Conservation (phyloP, 495 filamentous ascomycete genomes). For the Aspergillus coremiiformis region DNA sequence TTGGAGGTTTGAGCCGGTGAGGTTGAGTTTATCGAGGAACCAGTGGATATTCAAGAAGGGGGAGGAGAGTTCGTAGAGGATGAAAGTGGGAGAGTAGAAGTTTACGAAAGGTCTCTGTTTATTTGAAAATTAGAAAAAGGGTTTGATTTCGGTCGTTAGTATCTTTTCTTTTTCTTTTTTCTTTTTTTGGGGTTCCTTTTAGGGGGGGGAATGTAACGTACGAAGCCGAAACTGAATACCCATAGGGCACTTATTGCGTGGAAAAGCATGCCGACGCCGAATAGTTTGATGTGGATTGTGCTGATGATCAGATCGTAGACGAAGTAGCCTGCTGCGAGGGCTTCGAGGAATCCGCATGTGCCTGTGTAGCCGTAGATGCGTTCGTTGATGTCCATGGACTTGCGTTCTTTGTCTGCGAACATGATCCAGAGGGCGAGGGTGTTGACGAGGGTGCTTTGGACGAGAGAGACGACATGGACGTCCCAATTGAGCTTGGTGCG, state of each 20-base stretch:
- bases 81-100: conserved; percentile 84
- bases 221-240: conserved; percentile 88
- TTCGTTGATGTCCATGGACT: conserved; percentile 60
- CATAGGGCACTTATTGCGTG: conserved; percentile 79
- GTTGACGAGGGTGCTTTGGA: conserved; percentile 78
- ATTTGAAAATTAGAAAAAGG: too few relatives aligned
- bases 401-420: conserved; percentile 66
- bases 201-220: conserved; percentile 43
- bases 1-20: conserved; percentile 77
- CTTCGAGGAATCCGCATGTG: conserved; percentile 71
- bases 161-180: not conserved
- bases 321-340: conserved; percentile 88
- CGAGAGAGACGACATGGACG: conserved; percentile 88
- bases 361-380: conserved; percentile 91
- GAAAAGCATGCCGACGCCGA: conserved; percentile 82
- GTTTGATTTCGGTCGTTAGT: too few relatives aligned
- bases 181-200: not conserved
- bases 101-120: conserved; percentile 70
- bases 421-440: conserved; percentile 76
- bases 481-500: conserved; percentile 88
- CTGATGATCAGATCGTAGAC: conserved; percentile 85
- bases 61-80: conserved; percentile 95
- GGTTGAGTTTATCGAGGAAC: conserved; percentile 96
- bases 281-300: conserved; percentile 61
- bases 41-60: conserved; percentile 97